Percentiles rank a stretch among this genome's conserved stretches.
Evolutionary conservation across 345 rosid genomes (phyloP).

Genomic region (Eucalyptus caleyi): DNA sequence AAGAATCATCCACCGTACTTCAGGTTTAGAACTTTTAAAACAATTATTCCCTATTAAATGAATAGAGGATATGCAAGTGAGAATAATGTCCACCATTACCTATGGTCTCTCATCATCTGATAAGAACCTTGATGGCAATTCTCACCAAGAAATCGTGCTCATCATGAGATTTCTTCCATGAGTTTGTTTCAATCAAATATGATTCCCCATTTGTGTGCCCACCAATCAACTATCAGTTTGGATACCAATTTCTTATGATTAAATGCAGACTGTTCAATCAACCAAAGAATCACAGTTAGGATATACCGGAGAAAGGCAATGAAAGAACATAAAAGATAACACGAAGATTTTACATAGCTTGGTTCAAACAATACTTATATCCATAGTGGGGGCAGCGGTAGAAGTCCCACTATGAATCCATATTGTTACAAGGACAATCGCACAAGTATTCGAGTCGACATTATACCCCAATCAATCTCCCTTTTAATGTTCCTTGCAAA

Average conservation of each 20-base stretch:
- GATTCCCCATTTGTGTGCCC: background rate
- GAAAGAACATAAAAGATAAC: background rate
- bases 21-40: no score
- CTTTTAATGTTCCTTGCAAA: background rate
- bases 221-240: background rate
- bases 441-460: background rate
- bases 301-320: background rate
- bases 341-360: background rate
- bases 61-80: background rate
- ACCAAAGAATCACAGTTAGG: background rate
- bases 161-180: background rate
- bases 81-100: background rate
- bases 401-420: background rate
- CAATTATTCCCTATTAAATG: background rate
- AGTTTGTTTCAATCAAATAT: background rate
- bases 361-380: background rate
- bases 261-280: background rate
- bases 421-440: background rate
- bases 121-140: background rate
- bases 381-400: background rate
- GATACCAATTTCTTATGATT: background rate
- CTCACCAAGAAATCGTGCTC: background rate
- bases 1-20: no score
- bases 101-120: background rate
- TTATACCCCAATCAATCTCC: background rate